Base-by-base conservation (phyloP, 2,329 filamentous ascomycete genomes). In the Cordyceps cateniannulata region DNA sequence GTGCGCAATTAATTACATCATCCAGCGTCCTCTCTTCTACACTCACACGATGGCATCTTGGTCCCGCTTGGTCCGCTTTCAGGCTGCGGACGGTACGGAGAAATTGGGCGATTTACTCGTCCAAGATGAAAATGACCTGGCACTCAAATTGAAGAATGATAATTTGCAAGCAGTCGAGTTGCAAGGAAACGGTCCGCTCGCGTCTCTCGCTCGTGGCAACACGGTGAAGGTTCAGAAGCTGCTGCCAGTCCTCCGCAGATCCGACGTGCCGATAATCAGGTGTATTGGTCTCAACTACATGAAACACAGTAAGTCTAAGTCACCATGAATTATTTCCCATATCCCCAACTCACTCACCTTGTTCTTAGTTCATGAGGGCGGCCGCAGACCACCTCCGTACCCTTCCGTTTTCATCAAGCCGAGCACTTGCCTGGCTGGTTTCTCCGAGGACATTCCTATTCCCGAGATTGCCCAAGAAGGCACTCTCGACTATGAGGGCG, bases 381-480 rank as follows among this genome's bases (percentile, higher is more conserved):
- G 80, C 5, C 75, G 80, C 49, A 80, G 75, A 16, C 78, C 79
- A 0, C 80, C 80, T 0, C 78, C 80, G 1, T 79, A 73, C 61
- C 78, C 76, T 2, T 76, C 75, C 14, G 72, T 81, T 27, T 83
- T 83, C 68, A 81, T 81, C 65, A 83, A 83, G 73, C 77, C 74
- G 12, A 72, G 66, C 16, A 75, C 71, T 35, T 77, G 68, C 54
- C 75, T 78, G 49, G 71, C 72, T 44, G 65, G 67, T 60, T 72
- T 64, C 66, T 67, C 62, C 40, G 70, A 72, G 58, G 68, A 77
- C 62, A 71, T 82, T 24, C 69, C 75, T 1, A 75, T 82, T 62
- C 77, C 78, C 10, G 74, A 78, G 66, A 68, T 82, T 61, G 75
- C 78, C 2, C 73, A 80, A 62, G 73, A 81, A 61, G 71, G 70